phyloP scores from a whole-genome alignment of 306 rosid species.

The Datisca glomerata region DNA sequence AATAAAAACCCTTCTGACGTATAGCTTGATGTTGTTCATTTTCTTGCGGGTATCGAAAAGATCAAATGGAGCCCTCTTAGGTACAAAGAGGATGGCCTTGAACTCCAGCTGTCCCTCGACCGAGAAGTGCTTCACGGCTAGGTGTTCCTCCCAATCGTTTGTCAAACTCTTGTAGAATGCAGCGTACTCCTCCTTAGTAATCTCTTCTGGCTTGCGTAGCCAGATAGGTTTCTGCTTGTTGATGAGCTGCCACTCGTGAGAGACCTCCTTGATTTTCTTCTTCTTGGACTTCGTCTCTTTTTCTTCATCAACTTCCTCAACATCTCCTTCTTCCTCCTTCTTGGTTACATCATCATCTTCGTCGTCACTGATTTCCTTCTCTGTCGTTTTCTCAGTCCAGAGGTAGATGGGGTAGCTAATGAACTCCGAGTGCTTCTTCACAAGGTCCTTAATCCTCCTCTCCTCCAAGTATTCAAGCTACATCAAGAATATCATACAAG shows the following conservation, averaged over 20 bases:
- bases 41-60: constrained; percentile 64
- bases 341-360: constrained; percentile 60
- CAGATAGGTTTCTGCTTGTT: constrained; percentile 75
- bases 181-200: constrained; percentile 54
- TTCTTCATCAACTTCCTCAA: constrained; percentile 51
- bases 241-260: constrained; percentile 56
- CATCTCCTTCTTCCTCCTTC: constrained; percentile 49
- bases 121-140: constrained; percentile 62
- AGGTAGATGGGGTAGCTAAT: constrained; percentile 55
- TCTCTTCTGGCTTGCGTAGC: constrained; percentile 72
- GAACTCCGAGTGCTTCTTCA: no score
- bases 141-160: constrained; percentile 68
- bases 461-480: constrained; percentile 66
- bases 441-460: constrained; percentile 57
- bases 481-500: background rate
- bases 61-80: no score
- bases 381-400: constrained; percentile 60
- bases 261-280: constrained; percentile 58
- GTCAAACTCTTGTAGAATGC: constrained; percentile 66
- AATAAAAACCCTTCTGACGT: constrained; percentile 62
- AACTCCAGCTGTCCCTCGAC: constrained; percentile 71
- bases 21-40: constrained; percentile 63
- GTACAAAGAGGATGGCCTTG: constrained; percentile 55
- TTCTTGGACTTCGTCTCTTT: constrained; percentile 41
- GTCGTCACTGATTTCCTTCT: constrained; percentile 60